Evolutionary conservation across 495 filamentous ascomycete genomes (phyloP).

Genomic region (Neurospora tetraspora): DNA sequence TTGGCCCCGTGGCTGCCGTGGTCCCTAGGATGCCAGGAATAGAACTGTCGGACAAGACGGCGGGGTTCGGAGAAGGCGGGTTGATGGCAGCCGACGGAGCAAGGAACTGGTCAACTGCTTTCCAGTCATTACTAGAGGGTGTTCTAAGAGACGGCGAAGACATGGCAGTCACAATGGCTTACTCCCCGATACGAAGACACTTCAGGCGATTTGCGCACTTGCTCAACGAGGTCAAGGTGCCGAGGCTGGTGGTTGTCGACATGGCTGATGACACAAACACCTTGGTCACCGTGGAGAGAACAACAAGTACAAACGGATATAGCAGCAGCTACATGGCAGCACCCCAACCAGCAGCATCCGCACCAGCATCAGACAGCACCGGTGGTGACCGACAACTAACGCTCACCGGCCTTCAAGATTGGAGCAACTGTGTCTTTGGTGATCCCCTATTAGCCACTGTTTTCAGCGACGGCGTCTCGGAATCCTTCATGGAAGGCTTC

Average conservation of each 20-base stretch:
- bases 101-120: slow-evolving; percentile 33
- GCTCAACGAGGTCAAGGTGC: slow-evolving; percentile 27
- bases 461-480: slow-evolving; percentile 34
- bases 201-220: slow-evolving; percentile 28
- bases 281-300: slow-evolving; percentile 16
- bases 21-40: slow-evolving; percentile 3
- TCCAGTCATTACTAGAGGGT: slow-evolving; percentile 33
- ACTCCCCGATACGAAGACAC: slow-evolving; percentile 27
- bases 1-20: slow-evolving; percentile 28
- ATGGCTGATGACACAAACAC: slow-evolving; percentile 24
- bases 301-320: background rate
- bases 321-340: background rate
- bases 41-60: background rate
- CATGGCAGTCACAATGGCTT: slow-evolving; percentile 33
- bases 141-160: slow-evolving; percentile 36
- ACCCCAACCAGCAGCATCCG: background rate
- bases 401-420: slow-evolving; percentile 32
- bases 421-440: slow-evolving; percentile 48
- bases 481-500: slow-evolving; percentile 34
- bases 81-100: slow-evolving; percentile 10
- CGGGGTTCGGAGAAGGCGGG: background rate
- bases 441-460: slow-evolving; percentile 45
- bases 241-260: slow-evolving; percentile 29
- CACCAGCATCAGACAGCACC: background rate
- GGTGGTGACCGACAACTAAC: background rate